Evolutionary conservation across 2,329 filamentous ascomycete species (phyloP), one percentile per base, ranked within the genome.

Genomic region (Beauveria bassiana): DNA sequence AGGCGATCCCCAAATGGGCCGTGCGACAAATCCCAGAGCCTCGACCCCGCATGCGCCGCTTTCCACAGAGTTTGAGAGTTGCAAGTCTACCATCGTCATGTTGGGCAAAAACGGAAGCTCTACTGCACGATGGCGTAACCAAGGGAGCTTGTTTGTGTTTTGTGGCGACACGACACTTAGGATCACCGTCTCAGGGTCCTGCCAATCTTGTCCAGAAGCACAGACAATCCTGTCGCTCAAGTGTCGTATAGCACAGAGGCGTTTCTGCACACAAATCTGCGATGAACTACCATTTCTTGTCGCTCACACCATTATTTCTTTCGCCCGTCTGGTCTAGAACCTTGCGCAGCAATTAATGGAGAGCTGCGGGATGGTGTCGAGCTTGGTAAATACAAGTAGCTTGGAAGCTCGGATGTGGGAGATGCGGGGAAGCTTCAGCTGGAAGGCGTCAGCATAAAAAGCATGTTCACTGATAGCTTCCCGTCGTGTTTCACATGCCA

Each of bases 111-210:
- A 43, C 42, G 57, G 49, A 46, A 14, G 45, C 40, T 31, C 14
- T 59, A 26, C 49, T 61, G 59, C 59, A 61, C 42, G 50, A 61
- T 61, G 43, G 52, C 59, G 59, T 51, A 56, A 52, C 31, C 38
- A 22, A n/a, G 16, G 20, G 10, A 26, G 24, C n/a, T 20, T 22
- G 54, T 34, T 20, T 14, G 8, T 10, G 40, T 7, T 38, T 59
- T 52, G 59, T 61, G 52, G 59, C 45, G 12, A 56, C 24, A 50
- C 45, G 22, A 61, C n/a, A 14, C n/a, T 31, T 31, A 24, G 20
- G 20, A 61, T 61, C 52, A 18, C 14, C 5, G 24, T 61, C 45
- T n/a, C 59, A 61, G 59, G 59, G 59, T 61, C 59, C 57, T 60
- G 38, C 49, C 49, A 42, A n/a, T 53, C 43, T 53, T 20, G 40